Evolutionary conservation across 75 land plant species (phyloP), one percentile per base, ranked within the genome.

Genomic region (Adiantum capillusveneris): DNA sequence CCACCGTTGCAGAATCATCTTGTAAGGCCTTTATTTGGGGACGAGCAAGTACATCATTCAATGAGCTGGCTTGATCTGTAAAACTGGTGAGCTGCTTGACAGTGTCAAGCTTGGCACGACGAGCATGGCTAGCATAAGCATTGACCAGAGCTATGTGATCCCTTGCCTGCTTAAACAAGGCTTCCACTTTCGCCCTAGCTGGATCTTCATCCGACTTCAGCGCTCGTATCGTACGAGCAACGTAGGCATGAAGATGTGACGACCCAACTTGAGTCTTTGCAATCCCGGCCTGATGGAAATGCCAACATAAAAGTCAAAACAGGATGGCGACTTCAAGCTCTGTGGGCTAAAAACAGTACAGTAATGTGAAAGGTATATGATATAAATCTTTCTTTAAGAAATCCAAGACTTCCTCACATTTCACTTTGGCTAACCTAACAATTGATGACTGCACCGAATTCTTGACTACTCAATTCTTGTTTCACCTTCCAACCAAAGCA

Each of bases 211-310:
- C 48, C 28, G 60, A 51, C 37, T 48, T 58, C 19, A 72, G 27
- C 5, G 75, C 68, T 36, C 58, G 57, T 22, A 72, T 56, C 13
- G 68, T 72, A 5, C 68, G 68, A 14, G 66, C 41, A 29, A 72
- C 46, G 25, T 72, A 72, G 31, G 53, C 64, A 51, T 65, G 67
- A 18, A 46, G 50, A 46, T 27, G 57, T 2, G 31, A 55, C 11
- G 31, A 27, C 3, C 31, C 16, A 11, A 30, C 57, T 3, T 13
- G 37, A 2, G 39, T 58, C 17, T 17, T 58, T 17, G 11, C 31
- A 58, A 22, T 11, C 9, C 21, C 41, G 13, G 30, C 60, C 37
- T 30, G 14, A 13, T 31, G 6, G 21, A 34, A 12, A 58, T 6
- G 21, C 2, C 3, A 30, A 3, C 24, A 58, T 55, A 11, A 22